Conservation (phyloP, 352 stramenopile genomes). For the Hyphochytrium catenoides region DNA sequence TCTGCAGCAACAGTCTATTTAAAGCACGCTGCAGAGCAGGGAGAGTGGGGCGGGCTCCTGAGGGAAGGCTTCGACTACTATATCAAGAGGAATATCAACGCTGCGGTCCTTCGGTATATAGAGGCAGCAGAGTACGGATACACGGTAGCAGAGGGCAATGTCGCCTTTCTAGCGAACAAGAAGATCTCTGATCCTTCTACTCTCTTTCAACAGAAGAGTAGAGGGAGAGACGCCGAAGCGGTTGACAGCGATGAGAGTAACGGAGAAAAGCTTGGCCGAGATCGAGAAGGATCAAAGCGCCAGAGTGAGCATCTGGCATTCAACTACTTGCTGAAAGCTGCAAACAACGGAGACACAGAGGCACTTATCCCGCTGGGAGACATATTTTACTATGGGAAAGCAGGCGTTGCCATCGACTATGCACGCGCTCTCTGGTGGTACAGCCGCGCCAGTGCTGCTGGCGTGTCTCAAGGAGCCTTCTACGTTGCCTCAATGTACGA, state of each 20-base stretch:
- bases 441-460: conserved; percentile 30
- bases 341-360: conserved; percentile 23
- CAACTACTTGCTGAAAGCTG: conserved; percentile 19
- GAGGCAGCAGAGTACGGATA: conserved; percentile 35
- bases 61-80: conserved; percentile 36
- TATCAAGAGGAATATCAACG: conserved; percentile 15
- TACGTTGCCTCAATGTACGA: conserved; percentile 49
- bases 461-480: conserved; percentile 25
- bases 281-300: too few relatives aligned
- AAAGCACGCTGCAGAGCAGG: conserved; percentile 22
- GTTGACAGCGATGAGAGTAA: neutral
- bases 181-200: conserved; percentile 17
- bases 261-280: too few relatives aligned
- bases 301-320: too few relatives aligned
- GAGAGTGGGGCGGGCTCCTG: conserved; percentile 25
- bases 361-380: conserved; percentile 37
- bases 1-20: conserved; percentile 11
- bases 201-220: neutral
- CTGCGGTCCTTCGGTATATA: conserved; percentile 26
- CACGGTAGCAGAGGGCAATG: conserved; percentile 27
- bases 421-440: conserved; percentile 29
- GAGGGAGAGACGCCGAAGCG: neutral
- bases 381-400: conserved; percentile 38
- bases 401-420: conserved; percentile 13
- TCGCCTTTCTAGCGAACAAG: conserved; percentile 44